These are phyloP conservation scores for Lactarius indigo DNA, from an alignment of 768 basidiomycete species.

Conservation along the genomic window DNA sequence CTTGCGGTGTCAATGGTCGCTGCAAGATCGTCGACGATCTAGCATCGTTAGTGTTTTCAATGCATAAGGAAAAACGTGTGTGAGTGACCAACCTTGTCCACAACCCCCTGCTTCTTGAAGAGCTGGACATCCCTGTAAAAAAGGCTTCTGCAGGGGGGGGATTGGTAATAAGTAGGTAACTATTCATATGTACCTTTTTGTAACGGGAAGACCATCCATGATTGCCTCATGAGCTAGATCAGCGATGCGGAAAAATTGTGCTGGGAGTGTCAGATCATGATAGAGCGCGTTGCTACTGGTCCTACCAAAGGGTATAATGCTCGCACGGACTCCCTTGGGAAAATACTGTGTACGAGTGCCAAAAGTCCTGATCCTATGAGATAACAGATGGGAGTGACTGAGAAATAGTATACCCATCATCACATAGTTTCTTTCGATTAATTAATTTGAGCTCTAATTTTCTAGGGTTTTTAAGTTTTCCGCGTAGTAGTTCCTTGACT, in stretches of 20 bases:
- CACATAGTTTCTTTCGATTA: slow-evolving; percentile 35
- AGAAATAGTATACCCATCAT: slow-evolving; percentile 33
- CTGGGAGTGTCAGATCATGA: slow-evolving; percentile 36
- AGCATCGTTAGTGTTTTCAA: slow-evolving; percentile 4
- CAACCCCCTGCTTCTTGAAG: slow-evolving; percentile 73
- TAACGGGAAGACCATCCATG: slow-evolving; percentile 43
- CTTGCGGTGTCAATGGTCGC: slow-evolving; percentile 74
- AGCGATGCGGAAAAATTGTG: slow-evolving; percentile 63
- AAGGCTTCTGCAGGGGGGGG: slow-evolving; percentile 56
- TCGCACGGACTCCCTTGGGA: slow-evolving; percentile 37
- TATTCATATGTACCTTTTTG: slow-evolving; percentile 22
- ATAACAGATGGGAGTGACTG: neutral
- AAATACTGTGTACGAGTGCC: slow-evolving; percentile 35
- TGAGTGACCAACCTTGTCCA: slow-evolving; percentile 58
- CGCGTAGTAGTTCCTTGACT: neutral
- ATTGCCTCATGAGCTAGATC: slow-evolving; percentile 71
- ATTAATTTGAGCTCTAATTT: slow-evolving; percentile 37
- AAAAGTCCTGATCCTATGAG: slow-evolving; percentile 20
- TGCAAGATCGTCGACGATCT: slow-evolving; percentile 89
- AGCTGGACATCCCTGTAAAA: slow-evolving; percentile 82
- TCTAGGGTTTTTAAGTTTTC: slow-evolving; percentile 10
- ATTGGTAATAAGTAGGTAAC: neutral
- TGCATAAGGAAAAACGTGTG: neutral
- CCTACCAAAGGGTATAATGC: slow-evolving; percentile 43
- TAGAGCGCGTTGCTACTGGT: neutral